A percentile compares a stretch with the other conserved stretches of the same genome.
phyloP scores from a whole-genome alignment of 2,329 filamentous ascomycete species.

The Cladophialophora chaetospira region DNA sequence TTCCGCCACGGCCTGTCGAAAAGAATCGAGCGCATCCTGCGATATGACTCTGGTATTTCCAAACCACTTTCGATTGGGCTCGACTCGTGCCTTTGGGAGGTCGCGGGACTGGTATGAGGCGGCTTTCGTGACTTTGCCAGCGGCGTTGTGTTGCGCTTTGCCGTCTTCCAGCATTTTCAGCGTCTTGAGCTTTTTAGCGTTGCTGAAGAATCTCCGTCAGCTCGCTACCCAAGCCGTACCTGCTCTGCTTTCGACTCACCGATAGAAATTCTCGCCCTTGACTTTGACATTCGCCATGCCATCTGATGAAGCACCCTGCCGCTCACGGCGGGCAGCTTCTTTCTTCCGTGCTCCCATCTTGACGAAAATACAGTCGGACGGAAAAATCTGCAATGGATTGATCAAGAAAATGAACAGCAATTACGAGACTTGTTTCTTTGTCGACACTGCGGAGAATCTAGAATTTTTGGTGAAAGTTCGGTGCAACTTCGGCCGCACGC shows the following conservation, averaged over 20 bases:
- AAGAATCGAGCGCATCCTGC: conserved; percentile 81
- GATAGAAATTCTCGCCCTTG: conserved; percentile 99
- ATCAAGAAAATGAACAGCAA: too few species aligned
- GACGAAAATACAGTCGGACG: too few species aligned
- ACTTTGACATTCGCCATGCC: conserved; percentile 87
- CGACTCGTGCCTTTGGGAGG: conserved; percentile 78
- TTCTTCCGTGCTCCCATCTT: conserved; percentile 89
- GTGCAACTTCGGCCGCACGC: too few species aligned
- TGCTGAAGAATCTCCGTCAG: conserved; percentile 42
- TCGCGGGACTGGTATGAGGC: conserved; percentile 83
- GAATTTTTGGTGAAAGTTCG: too few species aligned
- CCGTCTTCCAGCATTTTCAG: conserved; percentile 91
- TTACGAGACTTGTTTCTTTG: too few species aligned
- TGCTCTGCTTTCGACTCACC: conserved; percentile 52
- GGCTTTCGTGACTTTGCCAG: conserved; percentile 80
- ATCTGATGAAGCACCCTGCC: conserved; percentile 82
- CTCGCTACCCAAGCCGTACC: conserved; percentile 13
- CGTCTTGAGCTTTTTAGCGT: conserved; percentile 83
- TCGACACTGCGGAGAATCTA: too few species aligned
- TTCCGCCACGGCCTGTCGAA: conserved; percentile 89
- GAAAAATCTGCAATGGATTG: too few species aligned
- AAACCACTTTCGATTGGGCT: conserved; percentile 98
- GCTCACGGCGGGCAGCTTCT: conserved; percentile 77
- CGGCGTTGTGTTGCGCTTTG: conserved; percentile 76
- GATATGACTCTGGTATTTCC: conserved; percentile 89